Base-by-base conservation (phyloP, 169 alveolate genomes). In the Cryptosporidium sp. region DNA sequence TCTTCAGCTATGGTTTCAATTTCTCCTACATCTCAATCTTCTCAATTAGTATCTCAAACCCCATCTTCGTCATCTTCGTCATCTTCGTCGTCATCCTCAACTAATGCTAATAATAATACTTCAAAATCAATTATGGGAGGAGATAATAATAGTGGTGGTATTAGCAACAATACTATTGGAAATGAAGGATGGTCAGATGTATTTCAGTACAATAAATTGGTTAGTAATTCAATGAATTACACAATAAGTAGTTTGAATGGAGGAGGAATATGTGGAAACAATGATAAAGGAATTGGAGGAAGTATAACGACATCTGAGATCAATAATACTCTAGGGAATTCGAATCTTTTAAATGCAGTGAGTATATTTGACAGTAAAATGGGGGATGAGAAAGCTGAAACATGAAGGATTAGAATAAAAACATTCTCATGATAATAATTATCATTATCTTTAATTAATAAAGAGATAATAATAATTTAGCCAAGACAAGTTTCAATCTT, bases 201-300 rank as follows among this genome's bases (percentile, higher is more conserved):
- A 18, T 75, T 75, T 61, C 70, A 75, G 29, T 75, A 58, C 29
- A 75, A 75, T 44, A 75, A 58, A 26, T 75, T 75, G 45, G 39
- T 53, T 7, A 75, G 58, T 18, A 58, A 33, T 56, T 7, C 86
- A 75, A 29, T 58, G 45, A 75, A 75, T 68, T 37, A 68, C 39
- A 52, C 51, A 56, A 26, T 75, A 16, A 60, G 42, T 37, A 48
- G 21, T 48, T 48, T 48, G 12, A 48, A 14, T 48, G 56, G n/a
- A 16, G 23, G 56, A 1, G 56, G 53, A 14, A 4, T 14, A 14
- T 3, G 6, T 48, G 58, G 10, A 42, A 69, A 18, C 29, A 37
- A 7, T 31, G 56, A 71, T 71, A 44, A 29, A 26, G 37, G 70
- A 23, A 18, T 48, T 5, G 23, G 10, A 18, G 33, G n/a, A 18